Conservation (phyloP, 805 yeast species). For the Pichia insulana region DNA sequence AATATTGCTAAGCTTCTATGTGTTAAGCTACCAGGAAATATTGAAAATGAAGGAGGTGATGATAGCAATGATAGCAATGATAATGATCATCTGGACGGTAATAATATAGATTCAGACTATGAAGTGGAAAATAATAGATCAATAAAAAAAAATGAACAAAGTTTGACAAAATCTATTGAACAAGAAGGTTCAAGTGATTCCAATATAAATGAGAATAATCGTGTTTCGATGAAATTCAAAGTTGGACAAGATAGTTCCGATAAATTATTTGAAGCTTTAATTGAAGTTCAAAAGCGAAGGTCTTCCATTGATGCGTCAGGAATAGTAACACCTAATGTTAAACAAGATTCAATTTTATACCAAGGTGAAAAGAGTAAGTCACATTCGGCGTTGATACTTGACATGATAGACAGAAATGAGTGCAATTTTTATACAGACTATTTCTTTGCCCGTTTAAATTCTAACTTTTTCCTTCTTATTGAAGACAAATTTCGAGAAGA, state of each 20-base stretch:
- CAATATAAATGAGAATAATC: not conserved
- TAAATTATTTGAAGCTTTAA: slow-evolving; percentile 11
- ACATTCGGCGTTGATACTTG: slow-evolving; percentile 10
- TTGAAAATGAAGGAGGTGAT: not conserved
- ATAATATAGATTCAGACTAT: not conserved
- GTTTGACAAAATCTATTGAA: slow-evolving; percentile 14
- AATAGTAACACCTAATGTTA: not conserved
- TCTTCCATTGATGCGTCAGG: no score
- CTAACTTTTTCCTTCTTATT: slow-evolving; percentile 29
- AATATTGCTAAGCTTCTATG: slow-evolving; percentile 20
- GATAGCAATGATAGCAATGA: not conserved
- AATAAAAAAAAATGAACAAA: not conserved
- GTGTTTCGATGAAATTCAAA: not conserved
- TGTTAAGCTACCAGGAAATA: slow-evolving; percentile 15
- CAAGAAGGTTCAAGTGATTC: not conserved
- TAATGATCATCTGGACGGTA: not conserved
- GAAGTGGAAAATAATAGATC: no score
- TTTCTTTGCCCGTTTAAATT: slow-evolving; percentile 30
- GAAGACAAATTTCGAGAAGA: slow-evolving; percentile 20
- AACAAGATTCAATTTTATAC: no score
- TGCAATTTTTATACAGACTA: slow-evolving; percentile 25
- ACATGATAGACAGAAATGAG: slow-evolving; percentile 20
- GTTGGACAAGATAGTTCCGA: slow-evolving; percentile 12
- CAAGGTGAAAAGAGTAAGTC: no score
- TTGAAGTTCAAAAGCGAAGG: slow-evolving; percentile 11